Conservation (phyloP, 768 basidiomycete genomes). For the Mycena vulgaris region DNA sequence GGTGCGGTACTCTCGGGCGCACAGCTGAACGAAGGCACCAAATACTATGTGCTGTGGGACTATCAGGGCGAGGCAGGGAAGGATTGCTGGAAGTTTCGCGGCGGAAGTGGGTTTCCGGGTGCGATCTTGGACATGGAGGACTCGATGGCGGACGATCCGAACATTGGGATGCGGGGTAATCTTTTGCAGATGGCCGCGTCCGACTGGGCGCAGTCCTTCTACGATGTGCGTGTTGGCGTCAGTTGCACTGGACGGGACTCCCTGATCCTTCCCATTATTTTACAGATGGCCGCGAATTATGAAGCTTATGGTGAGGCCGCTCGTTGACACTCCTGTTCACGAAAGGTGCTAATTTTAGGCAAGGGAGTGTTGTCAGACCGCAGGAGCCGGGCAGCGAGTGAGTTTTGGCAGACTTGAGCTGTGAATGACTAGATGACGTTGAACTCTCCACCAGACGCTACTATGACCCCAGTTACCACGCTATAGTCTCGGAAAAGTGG, state of each 20-base stretch:
- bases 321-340: background rate
- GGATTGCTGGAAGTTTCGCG: constrained; percentile 30
- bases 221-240: constrained; percentile 18
- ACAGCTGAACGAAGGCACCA: constrained; percentile 9
- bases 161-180: constrained; percentile 14
- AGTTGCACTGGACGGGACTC: background rate
- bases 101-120: constrained; percentile 6
- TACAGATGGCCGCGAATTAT: constrained; percentile 27
- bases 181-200: constrained; percentile 29
- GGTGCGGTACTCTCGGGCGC: constrained; percentile 10
- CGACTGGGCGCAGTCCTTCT: constrained; percentile 22
- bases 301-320: constrained; percentile 3
- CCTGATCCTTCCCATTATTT: background rate
- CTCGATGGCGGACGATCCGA: constrained; percentile 29
- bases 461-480: background rate
- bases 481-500: constrained; percentile 24
- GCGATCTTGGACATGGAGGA: constrained; percentile 26
- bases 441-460: background rate
- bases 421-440: too few relatives aligned
- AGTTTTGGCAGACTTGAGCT: background rate
- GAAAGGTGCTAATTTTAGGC: background rate
- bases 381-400: constrained; percentile 12
- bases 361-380: constrained; percentile 24
- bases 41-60: constrained; percentile 26
- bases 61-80: constrained; percentile 24